A percentile compares a stretch with the other conserved stretches of the same genome.
These are phyloP conservation scores for Colletotrichum filicis DNA, from an alignment of 2,329 filamentous ascomycete species.

Conservation along the genomic window DNA sequence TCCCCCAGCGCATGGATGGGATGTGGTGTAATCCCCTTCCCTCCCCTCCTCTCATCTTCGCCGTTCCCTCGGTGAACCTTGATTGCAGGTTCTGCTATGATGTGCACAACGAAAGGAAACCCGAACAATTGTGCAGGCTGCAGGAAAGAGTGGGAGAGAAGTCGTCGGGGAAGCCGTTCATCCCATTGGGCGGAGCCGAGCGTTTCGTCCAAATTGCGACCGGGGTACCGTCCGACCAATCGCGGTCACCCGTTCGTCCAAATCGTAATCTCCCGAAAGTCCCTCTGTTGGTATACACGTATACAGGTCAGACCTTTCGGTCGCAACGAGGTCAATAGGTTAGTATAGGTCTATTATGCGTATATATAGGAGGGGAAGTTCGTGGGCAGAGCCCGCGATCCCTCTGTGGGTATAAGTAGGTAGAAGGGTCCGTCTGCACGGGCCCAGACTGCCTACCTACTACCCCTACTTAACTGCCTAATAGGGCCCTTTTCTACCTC, in stretches of 20 bases:
- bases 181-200: slow-evolving; percentile 14
- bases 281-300: too few species aligned
- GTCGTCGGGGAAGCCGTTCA: slow-evolving; percentile 24
- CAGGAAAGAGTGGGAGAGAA: not conserved
- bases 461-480: too few species aligned
- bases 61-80: not conserved
- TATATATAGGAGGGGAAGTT: too few species aligned
- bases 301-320: too few species aligned
- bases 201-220: slow-evolving; percentile 32
- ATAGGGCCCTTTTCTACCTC: too few species aligned
- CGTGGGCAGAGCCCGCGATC: too few species aligned
- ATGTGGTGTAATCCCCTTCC: not conserved
- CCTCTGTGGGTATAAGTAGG: too few species aligned
- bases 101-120: not conserved
- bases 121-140: not conserved
- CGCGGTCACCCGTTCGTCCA: slow-evolving; percentile 5
- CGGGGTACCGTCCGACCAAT: not conserved
- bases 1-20: not conserved
- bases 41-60: not conserved
- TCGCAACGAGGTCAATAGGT: too few species aligned
- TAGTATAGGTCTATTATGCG: too few species aligned
- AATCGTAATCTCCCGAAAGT: slow-evolving; percentile 31
- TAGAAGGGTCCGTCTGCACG: too few species aligned
- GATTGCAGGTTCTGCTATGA: not conserved
- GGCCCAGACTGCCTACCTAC: too few species aligned